These are phyloP conservation scores for Cryptococcus sp. DNA, from an alignment of 1,284 basidiomycete species.

Conservation along the genomic window DNA sequence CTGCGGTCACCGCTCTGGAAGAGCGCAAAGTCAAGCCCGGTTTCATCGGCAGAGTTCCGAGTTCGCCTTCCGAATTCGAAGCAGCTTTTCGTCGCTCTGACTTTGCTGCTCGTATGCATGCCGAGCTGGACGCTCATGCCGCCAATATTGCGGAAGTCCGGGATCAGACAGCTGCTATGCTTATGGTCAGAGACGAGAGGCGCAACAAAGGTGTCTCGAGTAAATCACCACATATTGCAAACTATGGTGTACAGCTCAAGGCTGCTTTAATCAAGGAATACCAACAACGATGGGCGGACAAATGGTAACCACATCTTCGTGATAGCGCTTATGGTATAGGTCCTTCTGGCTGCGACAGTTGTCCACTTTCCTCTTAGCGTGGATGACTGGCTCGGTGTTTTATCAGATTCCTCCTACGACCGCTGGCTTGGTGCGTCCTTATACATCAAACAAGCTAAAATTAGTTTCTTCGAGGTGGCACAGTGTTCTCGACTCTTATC, in stretches of 20 bases:
- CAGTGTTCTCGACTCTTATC: constrained; percentile 45
- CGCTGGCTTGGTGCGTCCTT: constrained; percentile 49
- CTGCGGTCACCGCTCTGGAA: constrained; percentile 54
- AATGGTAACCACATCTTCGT: neutral
- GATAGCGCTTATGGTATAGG: neutral
- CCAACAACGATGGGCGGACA: constrained; percentile 25
- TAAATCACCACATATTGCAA: constrained; percentile 2
- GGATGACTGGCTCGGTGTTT: constrained; percentile 66
- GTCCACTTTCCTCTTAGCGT: constrained; percentile 16
- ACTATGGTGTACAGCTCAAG: constrained; percentile 12
- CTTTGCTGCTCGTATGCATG: constrained; percentile 11
- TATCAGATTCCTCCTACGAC: constrained; percentile 60
- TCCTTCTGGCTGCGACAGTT: constrained; percentile 17
- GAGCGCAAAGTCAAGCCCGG: constrained; percentile 55
- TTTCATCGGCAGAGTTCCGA: constrained; percentile 52
- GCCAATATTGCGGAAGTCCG: constrained; percentile 10
- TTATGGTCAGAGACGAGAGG: neutral
- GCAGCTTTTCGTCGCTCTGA: constrained; percentile 15
- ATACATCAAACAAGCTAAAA: constrained; percentile 46
- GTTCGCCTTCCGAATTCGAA: constrained; percentile 57
- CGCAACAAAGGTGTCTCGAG: constrained; percentile 5
- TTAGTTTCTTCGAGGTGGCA: constrained; percentile 62
- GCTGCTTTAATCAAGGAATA: constrained; percentile 18
- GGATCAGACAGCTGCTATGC: constrained; percentile 4
- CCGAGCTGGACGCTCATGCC: constrained; percentile 15